Percentiles rank a stretch among this genome's conserved stretches.
phyloP scores from a whole-genome alignment of 2,329 filamentous ascomycete species.

The Thielaviopsis punctulata region DNA sequence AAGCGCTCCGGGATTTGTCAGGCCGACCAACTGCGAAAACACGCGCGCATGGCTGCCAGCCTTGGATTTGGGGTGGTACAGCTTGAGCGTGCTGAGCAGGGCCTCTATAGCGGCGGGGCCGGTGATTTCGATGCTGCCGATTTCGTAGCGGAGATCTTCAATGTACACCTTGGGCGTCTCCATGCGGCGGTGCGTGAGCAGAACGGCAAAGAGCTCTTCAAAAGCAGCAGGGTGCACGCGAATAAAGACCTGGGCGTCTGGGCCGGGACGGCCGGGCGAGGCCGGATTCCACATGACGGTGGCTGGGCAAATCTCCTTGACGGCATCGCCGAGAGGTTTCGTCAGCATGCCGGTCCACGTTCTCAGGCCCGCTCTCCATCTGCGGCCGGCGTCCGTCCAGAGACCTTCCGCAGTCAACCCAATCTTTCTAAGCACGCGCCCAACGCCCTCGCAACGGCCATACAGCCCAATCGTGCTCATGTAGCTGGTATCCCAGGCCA shows the following conservation, averaged over 20 bases:
- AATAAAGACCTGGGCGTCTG: constrained; percentile 50
- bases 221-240: constrained; percentile 73
- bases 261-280: too few species aligned
- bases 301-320: constrained; percentile 50
- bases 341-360: constrained; percentile 33
- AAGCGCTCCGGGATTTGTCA: constrained; percentile 53
- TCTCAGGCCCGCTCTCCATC: constrained; percentile 45
- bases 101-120: constrained; percentile 64
- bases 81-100: constrained; percentile 49
- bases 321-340: constrained; percentile 33
- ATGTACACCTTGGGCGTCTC: constrained; percentile 44
- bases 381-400: constrained; percentile 46
- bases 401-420: constrained; percentile 42
- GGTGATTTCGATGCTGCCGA: constrained; percentile 40
- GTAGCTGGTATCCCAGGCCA: constrained; percentile 91
- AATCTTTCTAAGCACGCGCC: constrained; percentile 47
- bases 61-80: constrained; percentile 22
- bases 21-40: constrained; percentile 34
- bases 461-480: constrained; percentile 70
- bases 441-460: constrained; percentile 46
- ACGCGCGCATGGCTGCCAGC: constrained; percentile 26
- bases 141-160: constrained; percentile 53
- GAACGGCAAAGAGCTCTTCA: constrained; percentile 46
- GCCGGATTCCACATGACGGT: constrained; percentile 57
- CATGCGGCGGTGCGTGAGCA: constrained; percentile 39